Evolutionary conservation across 805 yeast species (phyloP).

Genomic region (Candida pini): DNA sequence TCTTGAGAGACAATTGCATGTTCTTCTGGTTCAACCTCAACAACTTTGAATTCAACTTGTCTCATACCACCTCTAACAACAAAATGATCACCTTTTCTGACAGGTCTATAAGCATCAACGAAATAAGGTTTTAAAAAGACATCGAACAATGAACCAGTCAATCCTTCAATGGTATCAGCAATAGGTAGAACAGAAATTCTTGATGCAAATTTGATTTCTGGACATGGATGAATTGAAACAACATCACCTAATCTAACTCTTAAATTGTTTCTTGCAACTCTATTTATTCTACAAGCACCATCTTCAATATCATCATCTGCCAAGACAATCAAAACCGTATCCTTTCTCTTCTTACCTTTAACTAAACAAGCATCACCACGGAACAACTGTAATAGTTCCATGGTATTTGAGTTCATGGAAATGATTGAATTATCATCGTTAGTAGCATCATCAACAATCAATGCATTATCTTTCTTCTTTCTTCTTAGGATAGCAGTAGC

Average conservation of each 20-base stretch:
- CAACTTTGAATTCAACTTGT: slow-evolving; percentile 97
- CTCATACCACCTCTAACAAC: slow-evolving; percentile 99
- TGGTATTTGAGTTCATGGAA: slow-evolving; percentile 89
- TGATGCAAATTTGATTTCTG: slow-evolving; percentile 95
- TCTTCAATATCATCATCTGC: slow-evolving; percentile 96
- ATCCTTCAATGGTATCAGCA: slow-evolving; percentile 97
- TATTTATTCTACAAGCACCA: slow-evolving; percentile 89
- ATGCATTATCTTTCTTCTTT: slow-evolving; percentile 94
- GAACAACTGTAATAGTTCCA: slow-evolving; percentile 91
- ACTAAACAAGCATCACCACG: slow-evolving; percentile 97
- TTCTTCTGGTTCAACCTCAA: slow-evolving; percentile 96
- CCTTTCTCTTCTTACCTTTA: slow-evolving; percentile 97
- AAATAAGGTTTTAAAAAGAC: slow-evolving; percentile 96
- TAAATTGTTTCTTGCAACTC: slow-evolving; percentile 93
- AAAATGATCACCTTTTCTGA: slow-evolving; percentile 94
- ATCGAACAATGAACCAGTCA: slow-evolving; percentile 94
- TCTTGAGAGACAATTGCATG: slow-evolving; percentile 98
- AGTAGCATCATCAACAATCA: slow-evolving; percentile 93
- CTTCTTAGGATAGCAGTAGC: slow-evolving; percentile 97
- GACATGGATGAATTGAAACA: slow-evolving; percentile 88
- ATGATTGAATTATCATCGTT: slow-evolving; percentile 96
- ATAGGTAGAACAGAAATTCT: slow-evolving; percentile 94
- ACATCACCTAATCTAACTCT: slow-evolving; percentile 93
- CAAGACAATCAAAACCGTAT: slow-evolving; percentile 91
- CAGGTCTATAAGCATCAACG: slow-evolving; percentile 98